These are phyloP conservation scores for Trypanosoma theileri DNA, from an alignment of 208 protist genomes.

Conservation along the genomic window DNA sequence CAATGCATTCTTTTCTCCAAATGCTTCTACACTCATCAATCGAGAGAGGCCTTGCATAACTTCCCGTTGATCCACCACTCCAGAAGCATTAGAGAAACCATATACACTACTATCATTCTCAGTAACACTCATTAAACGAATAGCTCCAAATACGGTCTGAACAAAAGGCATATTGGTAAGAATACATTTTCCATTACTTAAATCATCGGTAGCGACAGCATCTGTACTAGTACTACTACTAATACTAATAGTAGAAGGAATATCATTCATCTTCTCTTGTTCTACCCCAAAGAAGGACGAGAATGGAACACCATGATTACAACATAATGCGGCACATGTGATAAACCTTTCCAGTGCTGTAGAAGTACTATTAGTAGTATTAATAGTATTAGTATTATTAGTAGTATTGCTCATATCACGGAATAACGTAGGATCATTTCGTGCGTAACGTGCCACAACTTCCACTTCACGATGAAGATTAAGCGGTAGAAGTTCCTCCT, in stretches of 20 bases:
- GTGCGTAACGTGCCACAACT: slow-evolving; percentile 41
- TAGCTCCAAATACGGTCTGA: slow-evolving; percentile 24
- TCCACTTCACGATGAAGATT: slow-evolving; percentile 61
- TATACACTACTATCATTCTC: slow-evolving; percentile 8
- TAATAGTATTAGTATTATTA: not conserved
- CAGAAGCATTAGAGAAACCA: slow-evolving; percentile 25
- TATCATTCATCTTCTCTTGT: too few relatives aligned
- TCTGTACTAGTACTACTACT: too few relatives aligned
- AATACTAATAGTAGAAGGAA: not conserved
- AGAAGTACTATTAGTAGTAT: slow-evolving; percentile 8
- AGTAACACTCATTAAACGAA: slow-evolving; percentile 56
- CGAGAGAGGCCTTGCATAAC: slow-evolving; percentile 37
- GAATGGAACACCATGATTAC: slow-evolving; percentile 63
- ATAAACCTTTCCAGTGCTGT: slow-evolving; percentile 45
- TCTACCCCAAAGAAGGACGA: slow-evolving; percentile 36
- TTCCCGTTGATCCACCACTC: slow-evolving; percentile 17
- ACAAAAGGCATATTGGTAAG: slow-evolving; percentile 21
- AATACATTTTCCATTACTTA: slow-evolving; percentile 19
- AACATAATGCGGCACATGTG: slow-evolving; percentile 62
- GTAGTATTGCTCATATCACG: slow-evolving; percentile 2
- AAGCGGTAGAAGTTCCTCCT: slow-evolving; percentile 57
- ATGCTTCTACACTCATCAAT: slow-evolving; percentile 41
- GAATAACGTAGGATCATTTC: slow-evolving; percentile 9
- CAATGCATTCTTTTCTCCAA: slow-evolving; percentile 42
- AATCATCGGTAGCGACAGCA: not conserved